Percentiles rank a stretch among this genome's conserved stretches.
phyloP scores from a whole-genome alignment of 345 rosid species.

The Passiflora organensis region DNA sequence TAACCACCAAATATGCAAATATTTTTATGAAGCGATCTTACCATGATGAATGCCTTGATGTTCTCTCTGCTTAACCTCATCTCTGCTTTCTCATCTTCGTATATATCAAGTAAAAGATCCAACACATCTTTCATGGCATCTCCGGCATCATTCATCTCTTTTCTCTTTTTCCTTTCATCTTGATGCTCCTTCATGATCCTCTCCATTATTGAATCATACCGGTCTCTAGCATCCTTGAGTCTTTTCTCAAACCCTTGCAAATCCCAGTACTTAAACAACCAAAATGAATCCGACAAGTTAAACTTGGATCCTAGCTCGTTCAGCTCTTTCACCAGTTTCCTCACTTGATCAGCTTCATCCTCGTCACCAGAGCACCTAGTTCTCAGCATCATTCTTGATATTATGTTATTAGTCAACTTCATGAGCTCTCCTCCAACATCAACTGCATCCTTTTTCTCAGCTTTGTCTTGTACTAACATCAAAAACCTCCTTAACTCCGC shows the following conservation, averaged over 20 bases:
- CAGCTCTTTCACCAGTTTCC: constrained; percentile 55
- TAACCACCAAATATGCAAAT: too few species aligned
- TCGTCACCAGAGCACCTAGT: constrained; percentile 38
- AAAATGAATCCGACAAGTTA: constrained; percentile 55
- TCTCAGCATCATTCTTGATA: constrained; percentile 55
- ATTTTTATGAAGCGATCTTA: constrained; percentile 28
- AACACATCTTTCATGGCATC: constrained; percentile 40
- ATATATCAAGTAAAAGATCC: constrained; percentile 55
- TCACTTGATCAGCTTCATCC: constrained; percentile 39
- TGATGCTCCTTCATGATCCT: constrained; percentile 57
- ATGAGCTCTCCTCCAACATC: constrained; percentile 46
- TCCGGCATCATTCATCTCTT: constrained; percentile 2
- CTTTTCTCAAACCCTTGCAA: constrained; percentile 56
- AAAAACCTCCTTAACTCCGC: constrained; percentile 46
- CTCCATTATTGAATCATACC: constrained; percentile 60
- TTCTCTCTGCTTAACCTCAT: constrained; percentile 59
- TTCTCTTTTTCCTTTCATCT: constrained; percentile 23
- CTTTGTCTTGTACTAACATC: constrained; percentile 27
- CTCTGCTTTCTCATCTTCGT: constrained; percentile 60
- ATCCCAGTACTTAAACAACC: constrained; percentile 63
- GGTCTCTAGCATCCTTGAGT: constrained; percentile 51
- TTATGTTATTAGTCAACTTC: constrained; percentile 53
- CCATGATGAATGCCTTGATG: constrained; percentile 72
- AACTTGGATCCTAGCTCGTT: constrained; percentile 46
- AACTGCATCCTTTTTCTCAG: constrained; percentile 33